phyloP scores from a whole-genome alignment of 805 yeast genomes.

The Schwanniomyces occidentalis region DNA sequence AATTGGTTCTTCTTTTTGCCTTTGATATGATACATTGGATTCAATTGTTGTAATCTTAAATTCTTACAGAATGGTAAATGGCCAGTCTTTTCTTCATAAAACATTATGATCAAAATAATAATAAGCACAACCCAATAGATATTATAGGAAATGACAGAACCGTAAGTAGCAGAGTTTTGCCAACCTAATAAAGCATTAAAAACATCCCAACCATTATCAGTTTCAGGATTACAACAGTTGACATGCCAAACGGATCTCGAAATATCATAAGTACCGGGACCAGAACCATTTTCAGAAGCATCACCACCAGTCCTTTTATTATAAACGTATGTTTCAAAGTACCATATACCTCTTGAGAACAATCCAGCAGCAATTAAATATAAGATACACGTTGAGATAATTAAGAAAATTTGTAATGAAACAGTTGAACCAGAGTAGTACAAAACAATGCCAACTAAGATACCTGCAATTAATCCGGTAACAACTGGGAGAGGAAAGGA shows the following conservation, averaged over 20 bases:
- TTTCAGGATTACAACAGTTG: conserved; percentile 94
- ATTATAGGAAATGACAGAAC: conserved; percentile 87
- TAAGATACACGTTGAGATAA: conserved; percentile 83
- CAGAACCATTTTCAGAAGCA: conserved; percentile 88
- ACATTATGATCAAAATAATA: conserved; percentile 55
- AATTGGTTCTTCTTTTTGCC: conserved; percentile 55
- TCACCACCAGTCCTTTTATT: conserved; percentile 82
- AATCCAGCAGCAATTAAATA: conserved; percentile 91
- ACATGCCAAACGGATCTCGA: conserved; percentile 87
- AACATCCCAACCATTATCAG: conserved; percentile 94
- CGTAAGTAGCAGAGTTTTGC: conserved; percentile 95
- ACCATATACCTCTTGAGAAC: conserved; percentile 93
- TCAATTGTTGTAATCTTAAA: conserved; percentile 46
- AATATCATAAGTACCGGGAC: conserved; percentile 93
- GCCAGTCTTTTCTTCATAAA: conserved; percentile 81
- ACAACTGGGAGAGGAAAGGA: conserved; percentile 95
- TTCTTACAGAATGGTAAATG: conserved; percentile 70
- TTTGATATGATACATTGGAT: conserved; percentile 74
- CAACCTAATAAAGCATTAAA: conserved; percentile 94
- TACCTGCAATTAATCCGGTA: conserved; percentile 81
- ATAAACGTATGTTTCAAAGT: conserved; percentile 70
- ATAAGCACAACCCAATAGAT: conserved; percentile 80
- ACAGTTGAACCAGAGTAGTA: conserved; percentile 81
- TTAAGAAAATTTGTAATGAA: conserved; percentile 85
- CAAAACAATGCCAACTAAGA: conserved; percentile 63